Conservation (phyloP, 2,329 filamentous ascomycete species). For the Fusarium sp. region DNA sequence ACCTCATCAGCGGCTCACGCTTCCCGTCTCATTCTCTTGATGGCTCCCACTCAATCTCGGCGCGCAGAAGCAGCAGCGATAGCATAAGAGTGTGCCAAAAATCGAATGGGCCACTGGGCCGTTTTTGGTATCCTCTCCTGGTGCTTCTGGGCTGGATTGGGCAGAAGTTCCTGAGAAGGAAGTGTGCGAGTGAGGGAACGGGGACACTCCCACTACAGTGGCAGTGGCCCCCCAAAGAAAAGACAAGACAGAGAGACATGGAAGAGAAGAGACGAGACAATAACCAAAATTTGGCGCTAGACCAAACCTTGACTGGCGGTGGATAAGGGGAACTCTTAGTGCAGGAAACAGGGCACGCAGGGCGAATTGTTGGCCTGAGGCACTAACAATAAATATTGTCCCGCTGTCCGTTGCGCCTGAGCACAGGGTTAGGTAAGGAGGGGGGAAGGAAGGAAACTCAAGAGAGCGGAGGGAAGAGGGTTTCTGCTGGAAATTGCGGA, state of each 20-base stretch:
- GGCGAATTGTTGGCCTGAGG: conserved; percentile 39
- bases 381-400: conserved; percentile 30
- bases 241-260: conserved; percentile 37
- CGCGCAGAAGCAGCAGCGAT: not conserved
- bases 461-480: conserved; percentile 23
- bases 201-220: conserved; percentile 13
- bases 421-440: conserved; percentile 6
- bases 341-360: conserved; percentile 41
- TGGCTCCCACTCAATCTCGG: conserved; percentile 26
- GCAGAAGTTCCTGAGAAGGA: conserved; percentile 11
- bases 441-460: conserved; percentile 19
- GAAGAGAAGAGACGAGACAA: conserved; percentile 39
- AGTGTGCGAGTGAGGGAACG: conserved; percentile 13
- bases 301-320: conserved; percentile 48
- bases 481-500: conserved; percentile 41
- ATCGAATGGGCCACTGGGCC: conserved; percentile 32
- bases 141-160: conserved; percentile 26
- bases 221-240: conserved; percentile 34
- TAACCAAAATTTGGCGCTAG: conserved; percentile 44
- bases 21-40: conserved; percentile 21
- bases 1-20: conserved; percentile 32
- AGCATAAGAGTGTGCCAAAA: conserved; percentile 25
- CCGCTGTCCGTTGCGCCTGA: conserved; percentile 30
- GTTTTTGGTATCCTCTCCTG: conserved; percentile 25
- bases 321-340: conserved; percentile 47